These are phyloP conservation scores for Stylonectria norvegica DNA, from an alignment of 2,329 filamentous ascomycete genomes.

Conservation along the genomic window DNA sequence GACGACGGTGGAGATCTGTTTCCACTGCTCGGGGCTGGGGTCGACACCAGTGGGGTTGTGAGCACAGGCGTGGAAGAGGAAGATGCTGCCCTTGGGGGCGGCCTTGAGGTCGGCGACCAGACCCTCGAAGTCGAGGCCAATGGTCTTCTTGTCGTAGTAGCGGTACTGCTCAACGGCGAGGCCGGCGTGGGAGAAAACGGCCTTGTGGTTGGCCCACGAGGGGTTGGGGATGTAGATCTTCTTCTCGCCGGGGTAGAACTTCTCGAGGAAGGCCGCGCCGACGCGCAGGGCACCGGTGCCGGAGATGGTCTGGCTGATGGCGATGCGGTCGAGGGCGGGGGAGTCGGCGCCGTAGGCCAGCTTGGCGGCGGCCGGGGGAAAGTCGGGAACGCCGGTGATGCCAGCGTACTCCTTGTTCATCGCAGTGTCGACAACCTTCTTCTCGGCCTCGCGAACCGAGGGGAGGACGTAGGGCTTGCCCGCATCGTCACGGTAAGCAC, in stretches of 20 bases:
- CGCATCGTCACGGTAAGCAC: conserved; percentile 96
- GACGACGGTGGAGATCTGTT: conserved; percentile 80
- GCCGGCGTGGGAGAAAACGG: conserved; percentile 91
- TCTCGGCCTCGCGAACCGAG: conserved; percentile 84
- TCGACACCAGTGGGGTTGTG: conserved; percentile 98
- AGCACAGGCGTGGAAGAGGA: conserved; percentile 94
- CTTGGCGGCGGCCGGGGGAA: conserved; percentile 86
- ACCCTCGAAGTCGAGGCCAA: conserved; percentile 94
- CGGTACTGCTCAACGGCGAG: conserved; percentile 91
- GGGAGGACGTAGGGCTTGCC: conserved; percentile 98
- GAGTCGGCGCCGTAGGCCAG: conserved; percentile 87
- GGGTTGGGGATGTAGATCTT: conserved; percentile 95
- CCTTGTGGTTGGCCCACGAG: conserved; percentile 97
- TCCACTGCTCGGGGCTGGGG: conserved; percentile 88
- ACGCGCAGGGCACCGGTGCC: conserved; percentile 95
- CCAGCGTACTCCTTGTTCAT: conserved; percentile 97
- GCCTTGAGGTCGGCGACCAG: conserved; percentile 86
- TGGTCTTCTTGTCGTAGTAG: conserved; percentile 99
- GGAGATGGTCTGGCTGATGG: conserved; percentile 96
- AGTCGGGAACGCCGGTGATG: conserved; percentile 92
- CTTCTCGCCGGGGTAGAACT: conserved; percentile 88
- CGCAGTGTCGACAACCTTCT: conserved; percentile 72
- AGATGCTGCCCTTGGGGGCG: conserved; percentile 80
- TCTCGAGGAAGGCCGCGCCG: conserved; percentile 86
- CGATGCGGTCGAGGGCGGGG: conserved; percentile 71